A percentile compares a stretch with the other conserved stretches of the same genome.
These are phyloP conservation scores for Pyrenophora teres DNA, from an alignment of 2,329 filamentous ascomycete genomes.

Conservation along the genomic window DNA sequence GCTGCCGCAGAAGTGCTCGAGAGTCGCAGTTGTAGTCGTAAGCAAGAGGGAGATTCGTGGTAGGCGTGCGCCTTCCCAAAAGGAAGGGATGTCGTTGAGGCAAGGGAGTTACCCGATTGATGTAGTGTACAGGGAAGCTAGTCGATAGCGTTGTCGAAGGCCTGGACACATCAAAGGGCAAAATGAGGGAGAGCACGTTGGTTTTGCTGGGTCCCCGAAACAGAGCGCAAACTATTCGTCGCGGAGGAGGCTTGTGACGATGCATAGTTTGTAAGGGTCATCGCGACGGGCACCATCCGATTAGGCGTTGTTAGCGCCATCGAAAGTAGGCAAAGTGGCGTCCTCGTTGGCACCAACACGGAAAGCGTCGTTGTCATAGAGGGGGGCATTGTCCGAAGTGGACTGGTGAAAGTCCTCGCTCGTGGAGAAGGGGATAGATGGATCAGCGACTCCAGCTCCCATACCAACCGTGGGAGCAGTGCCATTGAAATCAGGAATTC, in stretches of 20 bases:
- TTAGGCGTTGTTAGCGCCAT: constrained; percentile 1
- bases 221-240: neutral
- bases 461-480: no score
- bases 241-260: neutral
- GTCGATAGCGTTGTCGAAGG: neutral
- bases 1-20: no score
- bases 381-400: neutral
- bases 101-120: neutral
- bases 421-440: no score
- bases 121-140: neutral
- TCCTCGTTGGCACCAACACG: constrained; percentile 24
- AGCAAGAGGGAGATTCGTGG: no score
- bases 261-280: neutral
- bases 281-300: neutral
- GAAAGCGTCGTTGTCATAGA: constrained; percentile 13
- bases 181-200: neutral
- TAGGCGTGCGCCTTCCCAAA: neutral
- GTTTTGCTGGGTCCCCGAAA: no score
- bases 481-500: neutral
- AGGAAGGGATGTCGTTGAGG: neutral
- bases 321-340: constrained; percentile 25
- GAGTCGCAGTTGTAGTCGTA: no score
- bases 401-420: no score
- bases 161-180: neutral
- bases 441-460: no score